Base-by-base conservation (phyloP, 23 red algal genomes). In the Cyanidium caldarium region DNA sequence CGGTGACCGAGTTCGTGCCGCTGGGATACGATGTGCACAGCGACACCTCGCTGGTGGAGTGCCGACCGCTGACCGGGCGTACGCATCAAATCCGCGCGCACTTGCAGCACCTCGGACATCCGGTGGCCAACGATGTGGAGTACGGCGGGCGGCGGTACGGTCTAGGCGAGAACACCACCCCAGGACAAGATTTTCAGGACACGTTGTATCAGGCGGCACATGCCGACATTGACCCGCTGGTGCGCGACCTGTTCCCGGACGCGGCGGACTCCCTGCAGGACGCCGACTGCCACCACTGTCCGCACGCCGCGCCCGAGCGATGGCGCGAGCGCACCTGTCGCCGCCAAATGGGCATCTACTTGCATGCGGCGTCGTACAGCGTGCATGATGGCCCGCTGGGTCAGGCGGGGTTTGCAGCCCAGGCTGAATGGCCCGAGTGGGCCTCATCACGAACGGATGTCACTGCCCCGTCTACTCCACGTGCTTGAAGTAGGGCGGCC, bases 241-340 rank as follows among this genome's bases (percentile, higher is more conserved):
- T 61, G 10, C 19, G 7, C n/a, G n/a, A 61, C 7, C 51, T 61
- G 7, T 61, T 61, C 21, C 23, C 51, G 7, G 51, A 61, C 21
- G 7, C 31, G 51, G n/a, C 19, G 51, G 13, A 28, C 23, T 16
- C 51, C 19, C 21, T 61, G 51, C 51, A 61, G 51, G 13, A 28
- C 23, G 51, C 51, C 19, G 51, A 61, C 21, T 61, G 51, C 21
- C 51, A 61, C 31, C 51, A 61, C 51, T 61, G 51, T 61, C 51
- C 51, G 10, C 31, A 61, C 51, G 51, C 23, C 31, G 51, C 51
- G 23, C 51, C 51, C 31, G 51, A 28, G 7, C 51, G 51, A 5
- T 61, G 51, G 51, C 51, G 51, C 10, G 51, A 61, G 51, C n/a
- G 31, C 51, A 5, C 51, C n/a, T 28, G 19, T 28, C 31, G 31